A percentile compares a stretch with the other conserved stretches of the same genome.
Conservation (phyloP, 345 rosid genomes). For the Hibiscus trionum region DNA sequence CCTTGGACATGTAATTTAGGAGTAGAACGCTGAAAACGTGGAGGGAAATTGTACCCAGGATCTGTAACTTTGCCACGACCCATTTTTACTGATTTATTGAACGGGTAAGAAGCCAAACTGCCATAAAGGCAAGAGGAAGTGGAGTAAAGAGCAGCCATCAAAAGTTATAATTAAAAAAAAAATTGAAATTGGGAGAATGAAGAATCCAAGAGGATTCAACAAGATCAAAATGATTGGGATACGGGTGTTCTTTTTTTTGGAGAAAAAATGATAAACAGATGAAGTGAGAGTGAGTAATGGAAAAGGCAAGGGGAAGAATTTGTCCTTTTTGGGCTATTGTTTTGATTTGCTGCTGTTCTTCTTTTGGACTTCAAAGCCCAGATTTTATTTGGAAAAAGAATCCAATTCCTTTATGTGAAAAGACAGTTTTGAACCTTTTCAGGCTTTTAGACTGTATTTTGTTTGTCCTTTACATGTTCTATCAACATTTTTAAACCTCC, state of each 20-base stretch:
- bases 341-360: background rate
- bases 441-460: too few species aligned
- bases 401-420: background rate
- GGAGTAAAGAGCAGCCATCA: constrained; percentile 13
- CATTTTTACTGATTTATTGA: background rate
- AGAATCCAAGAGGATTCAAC: background rate
- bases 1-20: constrained; percentile 15
- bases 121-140: background rate
- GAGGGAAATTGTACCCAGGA: background rate
- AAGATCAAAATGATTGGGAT: background rate
- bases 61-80: background rate
- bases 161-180: background rate
- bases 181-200: background rate
- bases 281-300: background rate
- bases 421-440: background rate
- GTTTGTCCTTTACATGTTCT: too few species aligned
- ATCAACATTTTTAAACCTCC: too few species aligned
- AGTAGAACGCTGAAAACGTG: background rate
- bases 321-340: background rate
- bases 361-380: background rate
- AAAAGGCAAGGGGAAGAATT: background rate
- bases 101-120: background rate
- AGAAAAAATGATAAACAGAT: background rate
- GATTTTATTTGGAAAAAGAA: background rate
- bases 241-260: background rate